Evolutionary conservation across 805 yeast genomes (phyloP), one percentile per base, ranked within the genome.

Genomic region (Cyberlindnera bimundalis): DNA sequence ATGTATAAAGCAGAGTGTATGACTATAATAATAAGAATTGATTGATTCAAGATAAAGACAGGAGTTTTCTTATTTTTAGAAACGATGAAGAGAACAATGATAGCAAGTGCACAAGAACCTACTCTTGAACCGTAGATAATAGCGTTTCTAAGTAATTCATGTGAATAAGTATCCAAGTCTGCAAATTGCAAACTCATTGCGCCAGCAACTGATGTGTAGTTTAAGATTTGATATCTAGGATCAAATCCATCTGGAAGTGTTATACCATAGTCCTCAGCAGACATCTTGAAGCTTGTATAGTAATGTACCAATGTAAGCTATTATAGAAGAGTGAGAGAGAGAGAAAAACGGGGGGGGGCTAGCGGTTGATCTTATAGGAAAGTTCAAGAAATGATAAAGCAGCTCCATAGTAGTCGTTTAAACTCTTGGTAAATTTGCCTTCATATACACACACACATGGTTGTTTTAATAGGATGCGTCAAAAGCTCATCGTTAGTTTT

Each of bases 41-140:
- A 37, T 56, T 79, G 80, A 60, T 90, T 89, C 33, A 88, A 62
- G n/a, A 80, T 59, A 59, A 87, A 91, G 21, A 88, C 75, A 7
- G 89, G 85, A 0, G 90, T 77, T 17, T 61, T 71, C 51, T 71
- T 76, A 43, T 73, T 76, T 40, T 71, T 73, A 2, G 78, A 68
- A 7, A 74, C 61, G 43, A 80, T 58, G 52, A 73, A 68, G 31
- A 80, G 61, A 5, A 71, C 58, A 11, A 73, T 59, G 38, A 76
- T 55, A 5, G 79, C 69, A 2, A 74, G 44, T 6, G 65, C 61
- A 2, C 78, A 71, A 29, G 80, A 69, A 12, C 87, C 87, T 28
- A 81, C 62, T 46, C 83, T 68, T 3, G 73, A 69, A 11, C 86
- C 84, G 53, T 71, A 73, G 30, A 79, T 63, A 16, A 74, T 65